Percentiles rank a stretch among this genome's conserved stretches.
These are phyloP conservation scores for Takakia lepidozioides DNA, from an alignment of 225 moss, liverwort and hornwort species.

Conservation along the genomic window DNA sequence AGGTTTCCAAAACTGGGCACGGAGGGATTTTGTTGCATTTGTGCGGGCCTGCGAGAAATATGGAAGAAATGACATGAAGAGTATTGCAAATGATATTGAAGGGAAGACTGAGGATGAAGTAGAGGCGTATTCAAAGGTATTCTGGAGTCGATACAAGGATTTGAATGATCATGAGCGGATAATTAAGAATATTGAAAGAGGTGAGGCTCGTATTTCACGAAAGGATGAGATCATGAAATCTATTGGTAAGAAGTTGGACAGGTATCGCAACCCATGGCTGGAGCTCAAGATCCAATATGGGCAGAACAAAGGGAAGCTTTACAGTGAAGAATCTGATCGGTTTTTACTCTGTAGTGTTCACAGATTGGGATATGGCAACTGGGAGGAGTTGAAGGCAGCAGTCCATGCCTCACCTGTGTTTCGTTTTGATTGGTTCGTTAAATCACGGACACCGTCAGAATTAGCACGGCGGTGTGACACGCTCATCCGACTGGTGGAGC, in stretches of 20 bases:
- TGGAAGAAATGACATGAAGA: conserved; percentile 80
- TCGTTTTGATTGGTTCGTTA: conserved; percentile 99
- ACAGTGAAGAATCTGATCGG: conserved; percentile 96
- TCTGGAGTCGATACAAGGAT: conserved; percentile 80
- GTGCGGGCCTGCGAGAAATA: conserved; percentile 97
- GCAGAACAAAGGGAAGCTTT: conserved; percentile 96
- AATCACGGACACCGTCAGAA: conserved; percentile 93
- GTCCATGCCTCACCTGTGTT: conserved; percentile 94
- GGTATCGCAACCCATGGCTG: conserved; percentile 98
- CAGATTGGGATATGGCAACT: conserved; percentile 96
- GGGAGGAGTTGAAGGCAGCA: conserved; percentile 98
- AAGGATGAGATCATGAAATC: conserved; percentile 99
- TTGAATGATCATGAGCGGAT: conserved; percentile 89
- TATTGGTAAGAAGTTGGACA: conserved; percentile 89
- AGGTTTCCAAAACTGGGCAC: conserved; percentile 94
- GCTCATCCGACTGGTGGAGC: conserved; percentile 91
- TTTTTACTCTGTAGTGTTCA: conserved; percentile 85
- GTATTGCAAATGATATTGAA: conserved; percentile 82
- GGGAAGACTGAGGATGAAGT: conserved; percentile 95
- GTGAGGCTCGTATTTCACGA: conserved; percentile 85
- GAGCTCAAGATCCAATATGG: conserved; percentile 98
- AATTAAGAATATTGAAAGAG: conserved; percentile 94
- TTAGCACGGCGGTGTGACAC: conserved; percentile 95
- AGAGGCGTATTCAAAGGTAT: conserved; percentile 78
- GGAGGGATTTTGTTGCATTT: conserved; percentile 92